phyloP scores from a whole-genome alignment of 1,284 basidiomycete species.

The Cystobasidiaceae sp. region DNA sequence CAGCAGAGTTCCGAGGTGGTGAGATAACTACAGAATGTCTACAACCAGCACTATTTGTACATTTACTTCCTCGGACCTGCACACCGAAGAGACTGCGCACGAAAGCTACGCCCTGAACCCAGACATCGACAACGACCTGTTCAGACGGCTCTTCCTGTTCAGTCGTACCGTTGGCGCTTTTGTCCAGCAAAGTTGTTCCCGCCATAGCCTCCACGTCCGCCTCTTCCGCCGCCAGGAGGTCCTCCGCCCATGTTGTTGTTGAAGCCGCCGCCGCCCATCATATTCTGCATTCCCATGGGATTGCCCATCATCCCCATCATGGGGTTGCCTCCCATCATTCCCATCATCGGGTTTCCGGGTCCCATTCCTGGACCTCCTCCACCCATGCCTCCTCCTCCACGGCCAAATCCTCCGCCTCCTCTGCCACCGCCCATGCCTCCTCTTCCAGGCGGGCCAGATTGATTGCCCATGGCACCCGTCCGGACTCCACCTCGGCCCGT shows the following conservation, averaged over 20 bases:
- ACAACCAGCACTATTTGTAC: no score
- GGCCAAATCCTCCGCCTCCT: constrained; percentile 36
- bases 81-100: no score
- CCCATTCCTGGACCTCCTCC: constrained; percentile 50
- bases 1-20: no score
- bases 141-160: no score
- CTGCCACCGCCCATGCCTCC: constrained; percentile 42
- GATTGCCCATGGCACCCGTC: constrained; percentile 35
- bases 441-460: constrained; percentile 40
- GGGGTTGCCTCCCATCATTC: constrained; percentile 47
- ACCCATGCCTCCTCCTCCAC: constrained; percentile 51
- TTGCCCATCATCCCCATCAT: constrained; percentile 34
- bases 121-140: not conserved
- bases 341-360: constrained; percentile 51
- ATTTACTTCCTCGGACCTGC: no score
- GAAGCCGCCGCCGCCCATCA: constrained; percentile 38
- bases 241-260: not conserved
- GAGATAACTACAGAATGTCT: no score
- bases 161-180: constrained; percentile 29
- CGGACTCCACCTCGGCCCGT: constrained; percentile 54
- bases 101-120: no score
- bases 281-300: constrained; percentile 30
- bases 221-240: constrained; percentile 48
- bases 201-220: constrained; percentile 46
- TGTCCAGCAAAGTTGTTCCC: constrained; percentile 14